Base-by-base conservation (phyloP, 2,329 filamentous ascomycete genomes). In the Ascochyta viciae-villosae region DNA sequence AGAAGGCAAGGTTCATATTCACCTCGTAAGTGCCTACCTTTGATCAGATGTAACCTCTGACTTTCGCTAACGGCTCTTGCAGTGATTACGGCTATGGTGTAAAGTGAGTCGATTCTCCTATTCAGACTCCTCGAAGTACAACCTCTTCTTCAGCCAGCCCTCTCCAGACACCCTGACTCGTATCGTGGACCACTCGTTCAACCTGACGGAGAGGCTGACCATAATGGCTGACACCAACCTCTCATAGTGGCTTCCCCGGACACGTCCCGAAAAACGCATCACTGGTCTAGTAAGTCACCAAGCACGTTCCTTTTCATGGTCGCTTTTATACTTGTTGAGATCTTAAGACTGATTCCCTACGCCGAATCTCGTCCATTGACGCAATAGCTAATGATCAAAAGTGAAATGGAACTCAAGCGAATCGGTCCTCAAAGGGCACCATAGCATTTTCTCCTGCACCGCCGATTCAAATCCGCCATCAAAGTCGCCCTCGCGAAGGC, bases 1-100 rank as follows among this genome's bases (percentile, higher is more conserved):
- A 98, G 85, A 94, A 91, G 82, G 88, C 92, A 50, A 90, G 86
- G 47, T 83, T 99, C 63, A 89, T 88, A 65, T 97, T 98, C 74
- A 85, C 88, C 61, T 83, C 85, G 89, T 92, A 83, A 76, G 84
- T 35, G 12, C 58, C 57, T 49, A 42, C 23, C 26, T 40, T 48
- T 16, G 33, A 46, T 13, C n/a, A 10, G 19, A 48, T 8, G 15
- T 16, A 19, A 15, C 29, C 23, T 16, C 15, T 24, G 15, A 34
- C 15, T 40, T 53, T 39, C 46, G 34, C 69, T 73, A 59, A 72
- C 58, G 23, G 43, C 44, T 56, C 52, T 8, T 7, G 15, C 52
- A 76, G 74, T 58, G 73, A 75, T 50, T 76, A 71, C 62, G 74
- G 70, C 34, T 77, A 76, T 52, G 74, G 74, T 45, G 43, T 45